Base-by-base conservation (phyloP, 2,329 filamentous ascomycete species). In the Diaporthe citrichinensis region DNA sequence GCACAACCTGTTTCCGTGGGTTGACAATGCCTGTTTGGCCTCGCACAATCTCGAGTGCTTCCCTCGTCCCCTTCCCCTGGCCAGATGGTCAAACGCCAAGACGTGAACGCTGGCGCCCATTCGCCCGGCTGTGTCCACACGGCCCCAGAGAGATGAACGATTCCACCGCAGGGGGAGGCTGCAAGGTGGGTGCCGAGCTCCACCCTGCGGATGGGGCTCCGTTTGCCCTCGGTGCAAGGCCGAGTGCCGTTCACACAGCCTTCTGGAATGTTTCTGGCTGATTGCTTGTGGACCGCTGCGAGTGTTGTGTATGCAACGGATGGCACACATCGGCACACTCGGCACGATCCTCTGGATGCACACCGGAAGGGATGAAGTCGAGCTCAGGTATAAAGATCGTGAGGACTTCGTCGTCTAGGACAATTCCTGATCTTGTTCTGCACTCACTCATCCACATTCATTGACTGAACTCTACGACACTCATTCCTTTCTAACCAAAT, bases 11-110 rank as follows among this genome's bases (percentile, higher is more conserved):
- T 69, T 69, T 41, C n/a, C 49, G 23, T 14, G 46, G 25, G 7
- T 28, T 55, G 34, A 17, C 15, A 49, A 69, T 69, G 65, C 65
- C 49, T 55, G 49, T 69, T 28, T 41, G 34, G 49, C 65, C 49
- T 23, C 34, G 36, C 46, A 69, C 36, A 69, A 41, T 69, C 34
- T 69, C 65, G 15, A 69, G 49, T 69, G 46, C 23, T 55, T 55
- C 49, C 49, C 12, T 41, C 65, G 10, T 69, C 65, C 49, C 65
- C 49, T 55, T 69, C 39, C 65, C 49, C 46, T 69, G 49, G 65
- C 49, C 65, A 51, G 23, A 69, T 69, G 65, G 65, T 55, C 65
- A 69, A 69, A 69, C 65, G 65, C 65, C 65, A 69, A 69, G 65
- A 39, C 8, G 23, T 53, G 15, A 28, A 31, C 34, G n/a, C 65